A percentile compares a stretch with the other conserved stretches of the same genome.
Conservation (phyloP, 345 rosid species). For the Arabidopsis arenosa region DNA sequence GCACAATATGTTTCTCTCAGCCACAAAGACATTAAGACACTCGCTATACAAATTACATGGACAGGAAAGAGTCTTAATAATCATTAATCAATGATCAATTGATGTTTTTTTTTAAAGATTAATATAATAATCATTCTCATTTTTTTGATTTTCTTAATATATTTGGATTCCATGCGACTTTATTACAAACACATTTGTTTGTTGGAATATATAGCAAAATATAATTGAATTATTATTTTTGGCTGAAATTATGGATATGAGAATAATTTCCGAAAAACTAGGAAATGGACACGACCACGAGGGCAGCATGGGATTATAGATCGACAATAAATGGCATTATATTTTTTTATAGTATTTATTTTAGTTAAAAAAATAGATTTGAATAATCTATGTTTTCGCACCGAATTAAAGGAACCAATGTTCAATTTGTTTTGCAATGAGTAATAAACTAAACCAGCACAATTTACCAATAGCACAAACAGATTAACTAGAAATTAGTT, state of each 20-base stretch:
- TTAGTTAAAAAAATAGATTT: no score
- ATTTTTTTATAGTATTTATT: neutral
- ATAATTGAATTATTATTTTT: neutral
- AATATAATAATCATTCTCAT: constrained; percentile 16
- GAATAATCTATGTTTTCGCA: neutral
- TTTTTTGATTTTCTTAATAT: constrained; percentile 2
- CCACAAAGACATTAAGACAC: constrained; percentile 31
- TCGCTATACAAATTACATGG: constrained; percentile 36
- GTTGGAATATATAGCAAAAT: neutral
- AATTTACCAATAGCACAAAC: neutral
- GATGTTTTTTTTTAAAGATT: neutral
- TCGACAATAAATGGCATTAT: constrained; percentile 30
- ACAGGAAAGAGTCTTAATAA: constrained; percentile 28
- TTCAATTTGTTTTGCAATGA: neutral
- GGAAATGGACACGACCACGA: constrained; percentile 47
- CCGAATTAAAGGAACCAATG: neutral
- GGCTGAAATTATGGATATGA: constrained; percentile 25
- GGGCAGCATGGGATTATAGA: constrained; percentile 44
- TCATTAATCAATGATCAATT: constrained; percentile 34
- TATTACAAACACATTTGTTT: constrained; percentile 1
- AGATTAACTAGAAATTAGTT: no score
- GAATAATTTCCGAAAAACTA: constrained; percentile 36
- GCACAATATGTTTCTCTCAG: constrained; percentile 28
- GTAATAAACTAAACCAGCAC: neutral
- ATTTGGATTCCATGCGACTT: constrained; percentile 22